phyloP scores from a whole-genome alignment of 73 alveolate species.

The Paramecium primaurelia region DNA sequence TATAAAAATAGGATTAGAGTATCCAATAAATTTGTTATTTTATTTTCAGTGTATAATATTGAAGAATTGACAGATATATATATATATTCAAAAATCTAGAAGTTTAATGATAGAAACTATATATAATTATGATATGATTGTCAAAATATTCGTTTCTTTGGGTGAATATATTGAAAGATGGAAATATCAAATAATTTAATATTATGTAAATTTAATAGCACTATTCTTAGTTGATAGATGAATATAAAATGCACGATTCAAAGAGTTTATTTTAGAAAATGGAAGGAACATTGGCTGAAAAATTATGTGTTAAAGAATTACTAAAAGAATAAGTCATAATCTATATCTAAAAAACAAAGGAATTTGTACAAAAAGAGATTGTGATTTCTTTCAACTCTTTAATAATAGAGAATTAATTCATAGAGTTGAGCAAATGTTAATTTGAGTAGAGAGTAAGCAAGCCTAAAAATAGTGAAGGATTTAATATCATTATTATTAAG shows the following conservation, averaged over 20 bases:
- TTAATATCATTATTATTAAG: neutral
- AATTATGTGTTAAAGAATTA: neutral
- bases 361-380: neutral
- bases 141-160: neutral
- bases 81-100: neutral
- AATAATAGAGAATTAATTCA: neutral
- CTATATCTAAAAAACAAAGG: neutral
- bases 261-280: neutral
- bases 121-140: neutral
- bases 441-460: neutral
- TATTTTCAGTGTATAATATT: too few species aligned
- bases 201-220: neutral
- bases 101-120: neutral
- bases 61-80: neutral
- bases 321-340: neutral
- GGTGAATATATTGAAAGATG: neutral
- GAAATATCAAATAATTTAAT: neutral
- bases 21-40: too few species aligned
- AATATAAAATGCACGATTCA: neutral
- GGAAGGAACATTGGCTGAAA: neutral
- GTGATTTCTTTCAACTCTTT: neutral
- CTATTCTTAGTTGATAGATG: slow-evolving; percentile 4
- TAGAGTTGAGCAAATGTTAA: neutral
- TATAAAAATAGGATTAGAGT: neutral
- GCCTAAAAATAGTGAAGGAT: neutral